Base-by-base conservation (phyloP, 2,329 filamentous ascomycete genomes). In the Calonectria naviculata region DNA sequence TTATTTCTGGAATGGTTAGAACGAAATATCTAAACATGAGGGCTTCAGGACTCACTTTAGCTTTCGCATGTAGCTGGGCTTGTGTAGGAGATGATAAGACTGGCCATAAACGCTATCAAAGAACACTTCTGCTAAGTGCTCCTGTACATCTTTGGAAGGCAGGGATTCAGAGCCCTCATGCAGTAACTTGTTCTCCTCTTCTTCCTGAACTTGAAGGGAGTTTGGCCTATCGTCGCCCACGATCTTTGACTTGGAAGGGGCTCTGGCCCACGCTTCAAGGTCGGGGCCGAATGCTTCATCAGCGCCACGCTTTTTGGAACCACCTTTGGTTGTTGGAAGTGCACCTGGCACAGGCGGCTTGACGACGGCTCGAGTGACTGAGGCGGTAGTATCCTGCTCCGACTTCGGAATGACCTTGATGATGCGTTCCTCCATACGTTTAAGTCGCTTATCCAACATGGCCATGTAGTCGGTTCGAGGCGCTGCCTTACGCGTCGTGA, bases 381-480 rank as follows among this genome's bases (percentile, higher is more conserved):
- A 87, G 10, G 89, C 86, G 70, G 93, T 81, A 29, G 90, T 86
- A 47, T 93, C 92, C 73, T 94, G 89, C 74, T 97, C 95, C 47
- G 94, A 90, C 80, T 96, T 97, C 0, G 97, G 96, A 31, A 98
- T 93, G 70, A 96, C 93, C 82, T 98, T 98, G 84, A 98, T 97
- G 73, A 98, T 97, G 68, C 96, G 93, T 79, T 98, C 96, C 83
- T 99, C 97, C 97, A 98, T 98, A 68, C 96, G 89, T 86, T 97
- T 98, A 75, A 98, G 83, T 65, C 97, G 90, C 84, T 98, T 98
- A 84, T 98, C 97, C 78, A 98, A 86, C 95, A 98, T 98, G 47
- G 95, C 95, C 97, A 98, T 98, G 83, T 98, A 98, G 83, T 98
- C 97, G 21, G 97, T 98, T 64, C 97, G 90, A 3, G 97, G 97